These are phyloP conservation scores for Trichosporon asahii DNA, from an alignment of 1,284 basidiomycete species.

Conservation along the genomic window DNA sequence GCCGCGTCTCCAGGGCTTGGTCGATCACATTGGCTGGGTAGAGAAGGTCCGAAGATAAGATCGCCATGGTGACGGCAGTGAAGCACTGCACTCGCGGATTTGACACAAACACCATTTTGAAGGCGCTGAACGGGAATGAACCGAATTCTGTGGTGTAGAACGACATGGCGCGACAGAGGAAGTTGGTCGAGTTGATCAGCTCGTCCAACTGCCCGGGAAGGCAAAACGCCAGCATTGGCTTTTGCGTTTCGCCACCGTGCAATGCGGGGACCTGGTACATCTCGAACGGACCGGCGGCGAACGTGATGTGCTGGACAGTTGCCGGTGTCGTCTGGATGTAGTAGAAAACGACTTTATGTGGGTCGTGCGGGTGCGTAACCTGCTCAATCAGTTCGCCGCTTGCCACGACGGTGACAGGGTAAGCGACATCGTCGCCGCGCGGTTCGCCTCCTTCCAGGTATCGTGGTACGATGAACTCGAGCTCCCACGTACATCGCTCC, in stretches of 20 bases:
- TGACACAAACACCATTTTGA: constrained; percentile 94
- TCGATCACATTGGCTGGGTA: constrained; percentile 89
- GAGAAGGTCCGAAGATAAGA: constrained; percentile 77
- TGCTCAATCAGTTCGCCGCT: constrained; percentile 89
- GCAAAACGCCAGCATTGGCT: constrained; percentile 89
- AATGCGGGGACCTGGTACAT: constrained; percentile 65
- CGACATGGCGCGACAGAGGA: constrained; percentile 82
- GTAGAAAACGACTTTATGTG: constrained; percentile 90
- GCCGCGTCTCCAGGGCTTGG: constrained; percentile 86
- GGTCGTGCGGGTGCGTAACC: constrained; percentile 90
- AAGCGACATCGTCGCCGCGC: constrained; percentile 53
- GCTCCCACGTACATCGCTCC: constrained; percentile 98
- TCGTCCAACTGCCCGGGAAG: constrained; percentile 75
- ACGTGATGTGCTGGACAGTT: constrained; percentile 91
- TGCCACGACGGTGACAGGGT: constrained; percentile 81
- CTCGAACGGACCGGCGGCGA: constrained; percentile 92
- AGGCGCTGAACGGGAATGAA: constrained; percentile 93
- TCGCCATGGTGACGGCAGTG: constrained; percentile 77
- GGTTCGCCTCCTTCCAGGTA: constrained; percentile 66
- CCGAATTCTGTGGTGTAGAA: constrained; percentile 91
- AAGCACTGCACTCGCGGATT: constrained; percentile 74
- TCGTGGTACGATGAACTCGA: constrained; percentile 90
- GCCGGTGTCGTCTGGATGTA: constrained; percentile 85
- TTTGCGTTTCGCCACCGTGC: constrained; percentile 57
- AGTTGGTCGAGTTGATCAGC: constrained; percentile 63